A percentile compares a stretch with the other conserved stretches of the same genome.
Evolutionary conservation across 2,329 filamentous ascomycete genomes (phyloP).

Genomic region (Drechslerella dactyloides): DNA sequence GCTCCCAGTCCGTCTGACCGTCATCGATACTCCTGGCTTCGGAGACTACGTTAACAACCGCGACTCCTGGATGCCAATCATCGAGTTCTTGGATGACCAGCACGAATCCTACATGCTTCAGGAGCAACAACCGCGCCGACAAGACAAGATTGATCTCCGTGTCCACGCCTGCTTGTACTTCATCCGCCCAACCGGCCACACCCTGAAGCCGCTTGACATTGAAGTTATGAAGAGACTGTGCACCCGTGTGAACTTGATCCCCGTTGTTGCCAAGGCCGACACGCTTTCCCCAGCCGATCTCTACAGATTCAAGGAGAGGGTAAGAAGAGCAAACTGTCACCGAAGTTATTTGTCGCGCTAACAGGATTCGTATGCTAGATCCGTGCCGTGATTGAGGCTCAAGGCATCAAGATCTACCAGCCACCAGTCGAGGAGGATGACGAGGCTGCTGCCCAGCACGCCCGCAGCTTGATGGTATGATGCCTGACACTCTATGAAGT

Average conservation of each 20-base stretch:
- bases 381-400: slow-evolving; percentile 91
- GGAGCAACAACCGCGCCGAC: slow-evolving; percentile 97
- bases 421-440: slow-evolving; percentile 98
- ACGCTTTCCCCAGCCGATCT: slow-evolving; percentile 92
- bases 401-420: slow-evolving; percentile 99
- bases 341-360: background rate
- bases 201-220: slow-evolving; percentile 96
- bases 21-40: slow-evolving; percentile 98
- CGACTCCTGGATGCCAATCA: slow-evolving; percentile 99
- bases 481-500: no score
- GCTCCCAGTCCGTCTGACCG: slow-evolving; percentile 84
- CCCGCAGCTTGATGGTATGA: slow-evolving; percentile 78
- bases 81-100: slow-evolving; percentile 99
- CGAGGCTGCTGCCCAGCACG: slow-evolving; percentile 92
- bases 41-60: slow-evolving; percentile 99
- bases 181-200: slow-evolving; percentile 97
- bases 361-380: slow-evolving; percentile 69
- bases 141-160: slow-evolving; percentile 98
- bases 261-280: slow-evolving; percentile 97
- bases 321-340: slow-evolving; percentile 61
- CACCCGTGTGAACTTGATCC: slow-evolving; percentile 97
- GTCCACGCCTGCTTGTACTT: slow-evolving; percentile 99
- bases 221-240: slow-evolving; percentile 99
- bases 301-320: slow-evolving; percentile 91
- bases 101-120: slow-evolving; percentile 99